Percentiles rank a stretch among this genome's conserved stretches.
These are phyloP conservation scores for Herpetomonas samuelpessoai DNA, from an alignment of 208 protist species.

Conservation along the genomic window DNA sequence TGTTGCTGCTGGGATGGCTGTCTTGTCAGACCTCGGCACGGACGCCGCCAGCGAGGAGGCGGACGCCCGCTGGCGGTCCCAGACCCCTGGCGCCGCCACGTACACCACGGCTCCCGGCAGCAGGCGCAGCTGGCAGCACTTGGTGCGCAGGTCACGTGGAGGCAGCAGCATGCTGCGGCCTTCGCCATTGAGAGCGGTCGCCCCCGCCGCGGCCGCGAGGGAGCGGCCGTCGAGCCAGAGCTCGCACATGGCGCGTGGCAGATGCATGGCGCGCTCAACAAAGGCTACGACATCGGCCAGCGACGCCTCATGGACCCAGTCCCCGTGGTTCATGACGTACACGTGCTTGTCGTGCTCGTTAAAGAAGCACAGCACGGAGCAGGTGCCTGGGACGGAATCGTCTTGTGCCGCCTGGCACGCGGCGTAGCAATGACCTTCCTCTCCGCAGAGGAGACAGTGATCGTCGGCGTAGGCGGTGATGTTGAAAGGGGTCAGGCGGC, in stretches of 20 bases:
- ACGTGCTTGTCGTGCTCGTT: conserved; percentile 20
- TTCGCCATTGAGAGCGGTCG: not conserved
- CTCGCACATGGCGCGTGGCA: conserved; percentile 7
- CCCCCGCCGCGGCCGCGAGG: not conserved
- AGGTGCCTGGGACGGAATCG: conserved; percentile 16
- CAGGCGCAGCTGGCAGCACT: conserved; percentile 27
- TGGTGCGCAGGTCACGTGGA: conserved; percentile 12
- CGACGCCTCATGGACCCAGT: conserved; percentile 23
- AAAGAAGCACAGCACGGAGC: conserved; percentile 30
- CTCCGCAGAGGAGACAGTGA: conserved; percentile 43
- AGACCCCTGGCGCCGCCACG: conserved; percentile 11
- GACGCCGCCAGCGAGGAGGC: not conserved
- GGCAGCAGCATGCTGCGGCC: conserved; percentile 5
- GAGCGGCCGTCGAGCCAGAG: conserved; percentile 16
- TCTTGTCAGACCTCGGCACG: no score
- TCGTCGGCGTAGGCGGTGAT: not conserved
- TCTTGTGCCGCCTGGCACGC: conserved; percentile 12
- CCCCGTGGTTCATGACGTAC: conserved; percentile 33
- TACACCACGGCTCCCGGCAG: conserved; percentile 32
- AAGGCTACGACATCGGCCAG: conserved; percentile 36
- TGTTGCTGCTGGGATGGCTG: no score
- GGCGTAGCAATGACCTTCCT: conserved; percentile 28
- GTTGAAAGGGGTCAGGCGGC: conserved; percentile 16
- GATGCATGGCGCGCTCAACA: conserved; percentile 18
- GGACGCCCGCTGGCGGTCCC: not conserved